Conservation (phyloP, 768 basidiomycete genomes). For the Leccinum incarnatum region DNA sequence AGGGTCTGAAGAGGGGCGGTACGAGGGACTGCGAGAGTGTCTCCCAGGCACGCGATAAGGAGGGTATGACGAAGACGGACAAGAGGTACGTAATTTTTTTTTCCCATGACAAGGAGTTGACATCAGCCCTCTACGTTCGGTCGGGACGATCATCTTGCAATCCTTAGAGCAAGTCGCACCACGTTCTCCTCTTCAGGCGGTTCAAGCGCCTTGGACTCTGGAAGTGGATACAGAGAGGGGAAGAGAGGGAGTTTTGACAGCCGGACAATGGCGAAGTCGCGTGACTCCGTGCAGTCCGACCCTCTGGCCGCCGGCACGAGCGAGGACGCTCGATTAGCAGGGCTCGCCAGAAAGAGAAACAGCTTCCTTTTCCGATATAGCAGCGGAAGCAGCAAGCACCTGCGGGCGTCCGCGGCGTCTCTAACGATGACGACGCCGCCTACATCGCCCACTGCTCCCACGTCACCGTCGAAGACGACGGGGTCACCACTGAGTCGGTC, state of each 20-base stretch:
- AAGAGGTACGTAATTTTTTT: conserved; percentile 6
- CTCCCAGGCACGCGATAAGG: background rate
- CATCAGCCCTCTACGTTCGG: background rate
- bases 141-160: background rate
- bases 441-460: background rate
- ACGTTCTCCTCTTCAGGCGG: conserved; percentile 12
- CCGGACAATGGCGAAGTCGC: conserved; percentile 1
- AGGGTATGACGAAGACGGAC: background rate
- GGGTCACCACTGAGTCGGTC: background rate
- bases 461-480: background rate
- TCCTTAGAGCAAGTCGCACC: conserved; percentile 10
- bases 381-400: background rate
- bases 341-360: background rate
- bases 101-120: background rate
- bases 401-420: background rate
- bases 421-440: background rate
- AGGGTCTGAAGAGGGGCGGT: conserved; percentile 7
- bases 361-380: conserved; percentile 5
- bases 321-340: background rate
- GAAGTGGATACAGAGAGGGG: background rate
- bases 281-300: conserved; percentile 1
- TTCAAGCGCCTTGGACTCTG: background rate
- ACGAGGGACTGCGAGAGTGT: background rate
- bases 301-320: background rate
- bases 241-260: background rate